Evolutionary conservation across 495 filamentous ascomycete genomes (phyloP).

Genomic region (Trichoderma orchidacearum): DNA sequence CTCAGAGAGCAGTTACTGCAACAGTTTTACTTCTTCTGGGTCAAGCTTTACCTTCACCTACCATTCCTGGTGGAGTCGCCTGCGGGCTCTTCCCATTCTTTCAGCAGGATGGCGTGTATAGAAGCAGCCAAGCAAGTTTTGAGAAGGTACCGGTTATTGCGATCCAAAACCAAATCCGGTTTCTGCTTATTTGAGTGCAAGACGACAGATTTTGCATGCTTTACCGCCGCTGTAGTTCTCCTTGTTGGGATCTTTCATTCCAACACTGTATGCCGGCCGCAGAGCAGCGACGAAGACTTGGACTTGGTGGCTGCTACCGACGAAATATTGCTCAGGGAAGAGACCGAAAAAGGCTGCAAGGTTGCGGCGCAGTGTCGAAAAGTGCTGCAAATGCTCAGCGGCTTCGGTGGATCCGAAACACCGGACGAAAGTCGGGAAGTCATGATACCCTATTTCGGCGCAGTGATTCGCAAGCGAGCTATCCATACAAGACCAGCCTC

Average conservation of each 20-base stretch:
- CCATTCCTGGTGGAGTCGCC: conserved; percentile 2
- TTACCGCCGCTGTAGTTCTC: conserved; percentile 7
- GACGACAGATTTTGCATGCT: conserved; percentile 7
- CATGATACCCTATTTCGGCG: not conserved
- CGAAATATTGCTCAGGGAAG: not conserved
- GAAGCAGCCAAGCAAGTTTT: conserved; percentile 3
- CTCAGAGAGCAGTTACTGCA: conserved; percentile 6
- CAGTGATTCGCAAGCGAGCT: not conserved
- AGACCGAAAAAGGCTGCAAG: not conserved
- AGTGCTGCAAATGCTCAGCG: not conserved
- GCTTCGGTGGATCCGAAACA: not conserved
- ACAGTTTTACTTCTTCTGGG: conserved; percentile 8
- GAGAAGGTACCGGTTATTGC: conserved; percentile 1
- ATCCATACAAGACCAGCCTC: not conserved
- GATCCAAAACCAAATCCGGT: not conserved
- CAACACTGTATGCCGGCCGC: not conserved
- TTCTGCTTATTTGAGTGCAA: conserved; percentile 6
- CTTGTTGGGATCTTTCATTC: not conserved
- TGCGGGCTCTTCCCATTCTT: not conserved
- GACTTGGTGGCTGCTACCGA: not conserved
- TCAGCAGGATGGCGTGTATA: conserved; percentile 4
- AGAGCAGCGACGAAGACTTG: not conserved
- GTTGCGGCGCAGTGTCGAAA: conserved; percentile 1
- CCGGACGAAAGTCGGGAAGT: not conserved
- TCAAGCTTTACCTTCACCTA: conserved; percentile 8